These are phyloP conservation scores for Zymoseptoria pseudotritici DNA, from an alignment of 2,329 filamentous ascomycete species.

Conservation along the genomic window DNA sequence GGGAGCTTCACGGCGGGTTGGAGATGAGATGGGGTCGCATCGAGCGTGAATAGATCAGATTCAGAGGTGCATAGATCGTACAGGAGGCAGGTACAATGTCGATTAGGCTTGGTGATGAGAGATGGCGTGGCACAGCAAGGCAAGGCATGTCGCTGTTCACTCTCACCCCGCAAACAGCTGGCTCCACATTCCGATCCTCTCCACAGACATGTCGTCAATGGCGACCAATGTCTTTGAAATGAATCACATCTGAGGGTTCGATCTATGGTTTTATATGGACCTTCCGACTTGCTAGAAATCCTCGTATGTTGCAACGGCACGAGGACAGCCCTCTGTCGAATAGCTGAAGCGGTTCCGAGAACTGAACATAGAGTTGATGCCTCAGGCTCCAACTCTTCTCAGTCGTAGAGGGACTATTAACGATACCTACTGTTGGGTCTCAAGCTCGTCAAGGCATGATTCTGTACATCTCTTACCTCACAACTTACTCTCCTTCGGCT, in stretches of 20 bases:
- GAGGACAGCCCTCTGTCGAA: background rate
- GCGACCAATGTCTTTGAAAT: background rate
- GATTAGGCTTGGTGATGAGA: no score
- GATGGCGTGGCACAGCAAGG: background rate
- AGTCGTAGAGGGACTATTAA: no score
- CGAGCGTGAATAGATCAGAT: no score
- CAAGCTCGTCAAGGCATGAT: no score
- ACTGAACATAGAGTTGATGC: background rate
- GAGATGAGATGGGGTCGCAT: background rate
- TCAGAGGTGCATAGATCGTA: background rate
- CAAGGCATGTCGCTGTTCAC: background rate
- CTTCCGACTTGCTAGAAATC: background rate
- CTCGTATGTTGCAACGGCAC: background rate
- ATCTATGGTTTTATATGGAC: background rate
- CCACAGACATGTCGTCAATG: background rate
- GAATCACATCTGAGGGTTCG: background rate
- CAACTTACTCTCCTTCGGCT: slow-evolving; percentile 22
- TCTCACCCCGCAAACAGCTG: background rate
- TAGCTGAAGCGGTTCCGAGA: no score
- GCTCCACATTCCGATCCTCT: background rate
- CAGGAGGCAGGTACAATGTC: background rate
- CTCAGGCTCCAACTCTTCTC: background rate
- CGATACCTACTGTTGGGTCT: no score
- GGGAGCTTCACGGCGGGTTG: no score
- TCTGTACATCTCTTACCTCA: slow-evolving; percentile 2